Evolutionary conservation across 352 stramenopile species (phyloP), one percentile per base, ranked within the genome.

Genomic region (Plasmopara muralis): DNA sequence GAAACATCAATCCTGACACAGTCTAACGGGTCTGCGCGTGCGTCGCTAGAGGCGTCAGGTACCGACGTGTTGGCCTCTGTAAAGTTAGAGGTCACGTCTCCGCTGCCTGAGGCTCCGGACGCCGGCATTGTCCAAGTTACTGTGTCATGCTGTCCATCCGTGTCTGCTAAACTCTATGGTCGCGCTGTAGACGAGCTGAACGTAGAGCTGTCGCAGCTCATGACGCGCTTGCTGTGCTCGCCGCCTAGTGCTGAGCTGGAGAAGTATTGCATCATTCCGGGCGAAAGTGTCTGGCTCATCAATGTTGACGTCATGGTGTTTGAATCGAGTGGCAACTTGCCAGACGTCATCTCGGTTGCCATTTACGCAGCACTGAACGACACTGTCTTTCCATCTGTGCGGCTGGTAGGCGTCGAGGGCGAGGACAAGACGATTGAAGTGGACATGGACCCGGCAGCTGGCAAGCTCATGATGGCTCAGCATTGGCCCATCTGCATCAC

Each of bases 291-390:
- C 1, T 91, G 80, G 80, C 60, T 58, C 38, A 74, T 89, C 41
- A 66, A 70, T 50, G 70, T 91, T 30, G 80, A 91, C 57, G 72
- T 89, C 16, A 84, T 83, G 66, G 77, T 91, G 28, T 89, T 89
- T 46, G 80, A 91, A 51, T 85, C 80, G 5, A 85, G 62, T 13
- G 80, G 80, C 6, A 91, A 89, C 55, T 53, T 91, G 35, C 72
- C 75, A 0, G 77, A 89, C 30, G 50, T 89, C 38, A 87, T 91
- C 47, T 87, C 77, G 33, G 82, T 91, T 65, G 77, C 80, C 12
- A 79, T 87, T 41, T 89, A 91, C 60, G 77, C 75, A n/a, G 80
- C 80, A 28, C 64, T 91, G 16, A 85, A 83, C 53, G 77, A 89
- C 60, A 91, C 80, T 28, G 60, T 91, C 34, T 83, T 91, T 51